Evolutionary conservation across 2,329 filamentous ascomycete genomes (phyloP).

Genomic region (Xylaria sp.): DNA sequence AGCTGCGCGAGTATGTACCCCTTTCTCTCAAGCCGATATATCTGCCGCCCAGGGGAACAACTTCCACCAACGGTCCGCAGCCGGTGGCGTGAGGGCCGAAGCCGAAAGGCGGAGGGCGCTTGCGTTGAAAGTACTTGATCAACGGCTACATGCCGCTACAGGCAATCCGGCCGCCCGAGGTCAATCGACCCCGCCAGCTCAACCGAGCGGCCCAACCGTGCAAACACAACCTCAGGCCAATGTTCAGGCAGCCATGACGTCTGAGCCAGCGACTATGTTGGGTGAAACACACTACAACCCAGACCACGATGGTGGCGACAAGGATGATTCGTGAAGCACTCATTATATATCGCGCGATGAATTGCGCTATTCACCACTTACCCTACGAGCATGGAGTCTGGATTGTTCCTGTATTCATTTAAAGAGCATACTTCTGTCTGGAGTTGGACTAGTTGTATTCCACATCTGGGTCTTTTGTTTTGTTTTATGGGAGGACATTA

Average conservation of each 20-base stretch:
- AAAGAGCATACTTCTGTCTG: constrained; percentile 42
- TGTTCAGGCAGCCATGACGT: constrained; percentile 68
- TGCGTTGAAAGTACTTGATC: constrained; percentile 90
- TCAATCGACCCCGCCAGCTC: constrained; percentile 55
- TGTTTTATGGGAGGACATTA: constrained; percentile 24
- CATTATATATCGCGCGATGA: constrained; percentile 11
- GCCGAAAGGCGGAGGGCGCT: constrained; percentile 89
- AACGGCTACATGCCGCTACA: constrained; percentile 87
- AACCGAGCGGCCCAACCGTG: constrained; percentile 65
- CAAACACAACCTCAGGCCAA: constrained; percentile 67
- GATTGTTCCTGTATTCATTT: constrained; percentile 44
- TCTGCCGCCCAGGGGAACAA: constrained; percentile 78
- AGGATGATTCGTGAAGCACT: constrained; percentile 44
- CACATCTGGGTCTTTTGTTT: constrained; percentile 30
- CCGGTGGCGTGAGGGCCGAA: constrained; percentile 83
- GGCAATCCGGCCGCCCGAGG: constrained; percentile 59
- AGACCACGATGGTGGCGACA: constrained; percentile 63
- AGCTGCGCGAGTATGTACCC: constrained; percentile 80
- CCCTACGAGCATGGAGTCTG: constrained; percentile 33
- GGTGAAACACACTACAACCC: constrained; percentile 78
- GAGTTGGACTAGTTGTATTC: constrained; percentile 43
- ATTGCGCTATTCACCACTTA: constrained; percentile 26
- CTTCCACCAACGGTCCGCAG: constrained; percentile 65
- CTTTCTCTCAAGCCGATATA: constrained; percentile 85
- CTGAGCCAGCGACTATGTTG: constrained; percentile 66